phyloP scores from a whole-genome alignment of 495 filamentous ascomycete species.

The Trichoderma orchidacearum region DNA sequence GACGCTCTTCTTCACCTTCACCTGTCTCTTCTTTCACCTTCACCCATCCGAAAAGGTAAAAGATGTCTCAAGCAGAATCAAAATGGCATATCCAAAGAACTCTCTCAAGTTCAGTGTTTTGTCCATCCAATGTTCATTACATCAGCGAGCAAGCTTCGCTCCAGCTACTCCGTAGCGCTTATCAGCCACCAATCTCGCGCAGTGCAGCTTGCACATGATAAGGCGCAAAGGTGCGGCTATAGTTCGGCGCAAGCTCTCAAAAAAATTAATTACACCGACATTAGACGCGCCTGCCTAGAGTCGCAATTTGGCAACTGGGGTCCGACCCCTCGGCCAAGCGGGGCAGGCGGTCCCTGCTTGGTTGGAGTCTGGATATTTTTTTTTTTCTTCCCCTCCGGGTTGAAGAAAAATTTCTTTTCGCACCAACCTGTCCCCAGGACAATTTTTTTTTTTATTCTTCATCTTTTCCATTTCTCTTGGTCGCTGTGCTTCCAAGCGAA shows the following conservation, averaged over 20 bases:
- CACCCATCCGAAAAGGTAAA: background rate
- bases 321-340: background rate
- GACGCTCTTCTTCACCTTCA: too few species aligned
- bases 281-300: too few species aligned
- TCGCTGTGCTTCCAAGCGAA: background rate
- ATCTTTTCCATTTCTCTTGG: slow-evolving; percentile 1
- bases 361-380: background rate
- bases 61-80: too few species aligned
- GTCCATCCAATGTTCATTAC: too few species aligned
- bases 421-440: background rate
- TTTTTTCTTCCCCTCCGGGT: background rate
- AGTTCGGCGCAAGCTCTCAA: background rate
- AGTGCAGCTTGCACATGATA: background rate
- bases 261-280: background rate
- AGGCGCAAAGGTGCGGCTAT: background rate
- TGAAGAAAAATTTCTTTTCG: background rate
- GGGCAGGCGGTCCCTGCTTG: background rate
- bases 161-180: too few species aligned
- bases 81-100: too few species aligned
- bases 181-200: background rate
- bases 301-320: background rate
- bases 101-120: too few species aligned
- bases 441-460: background rate
- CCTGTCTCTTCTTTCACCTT: background rate
- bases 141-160: too few species aligned